Evolutionary conservation across 2,329 filamentous ascomycete genomes (phyloP).

Genomic region (Colletotrichum zoysiae): DNA sequence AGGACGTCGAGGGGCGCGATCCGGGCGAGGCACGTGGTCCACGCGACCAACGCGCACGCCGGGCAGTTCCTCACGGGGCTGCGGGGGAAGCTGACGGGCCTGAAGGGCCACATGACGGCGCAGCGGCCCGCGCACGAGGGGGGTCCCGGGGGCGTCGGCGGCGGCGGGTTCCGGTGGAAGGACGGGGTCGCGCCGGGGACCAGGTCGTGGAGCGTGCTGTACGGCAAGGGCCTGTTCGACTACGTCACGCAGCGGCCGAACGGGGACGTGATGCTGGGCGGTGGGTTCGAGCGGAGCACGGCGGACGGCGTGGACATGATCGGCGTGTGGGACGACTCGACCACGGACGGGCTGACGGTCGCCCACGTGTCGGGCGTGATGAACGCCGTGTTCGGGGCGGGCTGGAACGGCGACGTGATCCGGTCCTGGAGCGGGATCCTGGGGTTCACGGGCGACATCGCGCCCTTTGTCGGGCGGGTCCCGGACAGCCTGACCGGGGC

Average conservation of each 20-base stretch:
- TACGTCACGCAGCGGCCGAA: slow-evolving; percentile 63
- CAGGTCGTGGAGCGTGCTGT: slow-evolving; percentile 65
- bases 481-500: slow-evolving; percentile 45
- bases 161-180: slow-evolving; percentile 46
- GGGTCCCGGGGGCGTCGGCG: not conserved
- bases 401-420: slow-evolving; percentile 54
- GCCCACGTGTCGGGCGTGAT: slow-evolving; percentile 58
- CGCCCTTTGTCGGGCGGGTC: slow-evolving; percentile 65
- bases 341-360: slow-evolving; percentile 54
- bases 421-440: slow-evolving; percentile 64
- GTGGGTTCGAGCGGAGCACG: slow-evolving; percentile 60
- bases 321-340: slow-evolving; percentile 61
- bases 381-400: slow-evolving; percentile 55
- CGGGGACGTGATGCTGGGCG: slow-evolving; percentile 67
- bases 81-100: slow-evolving; percentile 58
- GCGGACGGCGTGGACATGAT: slow-evolving; percentile 59
- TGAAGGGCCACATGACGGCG: slow-evolving; percentile 64
- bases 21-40: slow-evolving; percentile 63
- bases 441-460: slow-evolving; percentile 59
- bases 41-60: slow-evolving; percentile 69
- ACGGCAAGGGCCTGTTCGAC: slow-evolving; percentile 58
- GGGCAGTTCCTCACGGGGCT: slow-evolving; percentile 64
- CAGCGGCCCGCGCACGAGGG: slow-evolving; percentile 53
- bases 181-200: slow-evolving; percentile 55
- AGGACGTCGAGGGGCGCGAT: slow-evolving; percentile 60